Evolutionary conservation across 495 filamentous ascomycete genomes (phyloP).

Genomic region (Aspergillus funiculosus): DNA sequence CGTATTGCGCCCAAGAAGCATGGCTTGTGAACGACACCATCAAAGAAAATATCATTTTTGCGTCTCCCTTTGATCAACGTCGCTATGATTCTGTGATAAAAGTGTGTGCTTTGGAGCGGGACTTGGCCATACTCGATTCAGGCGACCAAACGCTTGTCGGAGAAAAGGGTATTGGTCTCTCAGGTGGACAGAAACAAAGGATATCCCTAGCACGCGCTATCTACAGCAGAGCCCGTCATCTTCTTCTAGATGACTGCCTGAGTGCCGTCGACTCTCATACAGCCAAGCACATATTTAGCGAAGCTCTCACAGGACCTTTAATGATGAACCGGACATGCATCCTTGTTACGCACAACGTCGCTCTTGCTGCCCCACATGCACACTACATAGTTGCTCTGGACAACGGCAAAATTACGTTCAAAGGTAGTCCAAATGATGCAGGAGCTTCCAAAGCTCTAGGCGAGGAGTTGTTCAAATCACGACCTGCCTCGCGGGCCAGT

Average conservation of each 20-base stretch:
- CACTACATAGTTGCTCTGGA: conserved; percentile 78
- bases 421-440: conserved; percentile 71
- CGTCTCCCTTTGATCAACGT: conserved; percentile 71
- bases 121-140: conserved; percentile 84
- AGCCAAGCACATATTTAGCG: conserved; percentile 94
- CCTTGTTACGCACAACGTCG: conserved; percentile 92
- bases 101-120: conserved; percentile 89
- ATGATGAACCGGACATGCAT: conserved; percentile 90
- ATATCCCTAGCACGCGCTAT: conserved; percentile 92
- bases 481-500: conserved; percentile 55
- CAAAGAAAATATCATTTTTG: conserved; percentile 93
- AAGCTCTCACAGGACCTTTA: conserved; percentile 82
- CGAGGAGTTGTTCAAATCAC: conserved; percentile 72
- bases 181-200: conserved; percentile 95
- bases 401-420: conserved; percentile 72
- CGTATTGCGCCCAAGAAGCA: conserved; percentile 95
- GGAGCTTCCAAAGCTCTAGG: conserved; percentile 79
- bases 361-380: conserved; percentile 72
- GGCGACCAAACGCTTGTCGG: conserved; percentile 94
- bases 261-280: conserved; percentile 99
- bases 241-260: conserved; percentile 91
- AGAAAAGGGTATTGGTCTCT: conserved; percentile 95
- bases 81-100: conserved; percentile 84
- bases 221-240: conserved; percentile 84
- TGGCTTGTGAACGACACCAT: conserved; percentile 97